Conservation (phyloP, 225 moss, liverwort and hornwort genomes). For the Polytrichum commune region DNA sequence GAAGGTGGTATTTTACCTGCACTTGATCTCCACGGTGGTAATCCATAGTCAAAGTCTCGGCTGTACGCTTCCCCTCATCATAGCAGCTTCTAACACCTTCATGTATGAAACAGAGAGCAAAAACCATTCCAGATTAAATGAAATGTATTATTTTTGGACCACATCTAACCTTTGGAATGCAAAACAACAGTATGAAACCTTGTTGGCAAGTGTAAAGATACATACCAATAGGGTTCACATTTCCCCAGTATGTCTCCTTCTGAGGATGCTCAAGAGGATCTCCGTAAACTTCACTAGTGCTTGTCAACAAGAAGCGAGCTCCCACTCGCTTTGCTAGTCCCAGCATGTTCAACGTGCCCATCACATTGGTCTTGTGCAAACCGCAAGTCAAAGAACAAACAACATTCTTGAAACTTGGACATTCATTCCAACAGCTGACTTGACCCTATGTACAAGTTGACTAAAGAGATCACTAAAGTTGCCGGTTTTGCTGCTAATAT, state of each 20-base stretch:
- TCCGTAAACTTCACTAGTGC: slow-evolving; percentile 64
- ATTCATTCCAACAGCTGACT: no score
- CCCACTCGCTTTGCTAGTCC: slow-evolving; percentile 63
- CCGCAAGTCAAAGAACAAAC: slow-evolving; percentile 23
- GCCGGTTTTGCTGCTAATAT: no score
- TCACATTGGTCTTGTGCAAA: slow-evolving; percentile 56
- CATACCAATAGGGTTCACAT: slow-evolving; percentile 64
- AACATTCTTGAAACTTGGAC: no score
- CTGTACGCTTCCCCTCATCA: slow-evolving; percentile 67
- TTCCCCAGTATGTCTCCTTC: slow-evolving; percentile 63
- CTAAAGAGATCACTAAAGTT: no score
- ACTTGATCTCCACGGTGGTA: slow-evolving; percentile 53
- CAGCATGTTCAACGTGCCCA: slow-evolving; percentile 67
- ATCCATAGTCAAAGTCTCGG: slow-evolving; percentile 65
- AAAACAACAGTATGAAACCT: no score
- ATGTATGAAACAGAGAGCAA: no score
- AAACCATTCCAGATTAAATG: no score
- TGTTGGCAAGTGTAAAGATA: no score
- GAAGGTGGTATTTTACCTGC: slow-evolving; percentile 19
- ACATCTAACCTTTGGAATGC: no score
- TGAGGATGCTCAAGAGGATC: slow-evolving; percentile 68
- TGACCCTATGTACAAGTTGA: no score
- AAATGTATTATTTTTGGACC: no score
- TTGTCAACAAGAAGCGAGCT: slow-evolving; percentile 51
- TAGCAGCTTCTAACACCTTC: slow-evolving; percentile 66